Evolutionary conservation across 169 alveolate genomes (phyloP), one percentile per base, ranked within the genome.

Genomic region (Eimeria sp.): DNA sequence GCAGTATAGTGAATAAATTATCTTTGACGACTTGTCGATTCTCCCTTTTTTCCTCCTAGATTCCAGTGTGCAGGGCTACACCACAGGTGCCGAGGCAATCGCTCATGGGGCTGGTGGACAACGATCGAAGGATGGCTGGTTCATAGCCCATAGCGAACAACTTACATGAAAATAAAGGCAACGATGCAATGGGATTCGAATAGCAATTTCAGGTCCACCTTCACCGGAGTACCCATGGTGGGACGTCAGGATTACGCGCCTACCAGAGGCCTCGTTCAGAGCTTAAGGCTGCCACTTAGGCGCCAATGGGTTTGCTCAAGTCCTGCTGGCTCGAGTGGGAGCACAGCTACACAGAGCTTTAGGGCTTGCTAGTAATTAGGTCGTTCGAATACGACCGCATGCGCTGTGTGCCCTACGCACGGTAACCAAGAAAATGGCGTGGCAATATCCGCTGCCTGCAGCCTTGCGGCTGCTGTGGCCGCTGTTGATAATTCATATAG

Each of bases 61-160:
- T 71, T 37, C 30, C 30, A 71, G 27, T 71, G n/a, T 37, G 54
- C 80, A 37, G 10, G 10, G 10, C 80, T 37, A 71, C 54, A 37
- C 54, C 80, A 11, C 30, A 33, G 49, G 54, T 71, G 54, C 80
- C 37, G 80, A 4, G 80, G 54, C 54, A 71, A 68, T 46, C 77
- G 46, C 77, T n/a, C 54, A 33, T 37, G 80, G 80, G 80, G 80
- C 80, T 71, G 80, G 76, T n/a, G 33, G 80, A 33, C 80, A 52
- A 33, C 80, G n/a, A 20, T 71, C 80, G 52, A 71, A 71, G 4
- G 23, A 71, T 33, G 54, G 80, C 52, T 33, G 80, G 49, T 18
- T 33, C 54, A 37, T 37, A 49, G 14, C 18, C 54, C 4, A 10
- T 71, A 33, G 33, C 8, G 14, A 13, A 11, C 80, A 71, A 1